Conservation (phyloP, 2,329 filamentous ascomycete species). For the Botrytis aclada region DNA sequence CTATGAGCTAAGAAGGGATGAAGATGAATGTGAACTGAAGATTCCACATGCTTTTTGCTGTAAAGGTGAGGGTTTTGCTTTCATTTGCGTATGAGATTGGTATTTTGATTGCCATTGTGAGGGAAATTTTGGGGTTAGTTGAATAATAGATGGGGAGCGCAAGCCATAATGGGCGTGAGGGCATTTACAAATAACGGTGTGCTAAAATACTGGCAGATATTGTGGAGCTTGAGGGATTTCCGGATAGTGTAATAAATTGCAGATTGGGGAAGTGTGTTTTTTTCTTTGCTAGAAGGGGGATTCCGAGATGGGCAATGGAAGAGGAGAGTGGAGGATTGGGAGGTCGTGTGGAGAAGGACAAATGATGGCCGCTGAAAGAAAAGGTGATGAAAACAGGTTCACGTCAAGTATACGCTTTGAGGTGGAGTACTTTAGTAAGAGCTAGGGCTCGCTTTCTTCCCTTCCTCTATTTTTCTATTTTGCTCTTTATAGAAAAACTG, state of each 20-base stretch:
- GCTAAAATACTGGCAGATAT: too few species aligned
- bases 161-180: not conserved
- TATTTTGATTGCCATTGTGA: not conserved
- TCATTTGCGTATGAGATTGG: not conserved
- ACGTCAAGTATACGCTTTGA: not conserved
- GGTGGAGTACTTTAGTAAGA: not conserved
- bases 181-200: not conserved
- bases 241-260: too few species aligned
- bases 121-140: not conserved
- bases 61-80: not conserved
- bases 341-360: not conserved
- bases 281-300: not conserved
- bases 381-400: accelerated
- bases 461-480: not conserved
- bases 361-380: accelerated
- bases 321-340: not conserved
- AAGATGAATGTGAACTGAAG: not conserved
- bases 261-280: too few species aligned
- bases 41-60: not conserved
- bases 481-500: accelerated
- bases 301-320: not conserved
- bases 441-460: not conserved
- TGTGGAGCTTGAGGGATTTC: too few species aligned
- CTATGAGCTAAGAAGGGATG: too few species aligned
- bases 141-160: not conserved